Evolutionary conservation across 2,329 filamentous ascomycete species (phyloP).

Genomic region (Colletotrichum sojae): DNA sequence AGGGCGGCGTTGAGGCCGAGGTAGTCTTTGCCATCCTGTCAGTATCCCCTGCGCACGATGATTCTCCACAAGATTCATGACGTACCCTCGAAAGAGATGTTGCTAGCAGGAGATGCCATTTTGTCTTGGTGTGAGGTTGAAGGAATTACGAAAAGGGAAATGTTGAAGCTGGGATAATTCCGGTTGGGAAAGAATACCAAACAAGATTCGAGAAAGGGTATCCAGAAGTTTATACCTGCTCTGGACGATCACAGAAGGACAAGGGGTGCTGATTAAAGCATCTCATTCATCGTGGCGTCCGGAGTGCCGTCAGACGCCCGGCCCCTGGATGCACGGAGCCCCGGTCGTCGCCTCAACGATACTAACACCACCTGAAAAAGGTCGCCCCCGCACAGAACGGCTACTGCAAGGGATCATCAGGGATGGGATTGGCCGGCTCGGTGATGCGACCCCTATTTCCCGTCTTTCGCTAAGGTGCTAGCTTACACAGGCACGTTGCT

Average conservation of each 20-base stretch:
- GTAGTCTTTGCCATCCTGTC: constrained; percentile 58
- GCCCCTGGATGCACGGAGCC: constrained; percentile 29
- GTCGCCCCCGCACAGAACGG: not conserved
- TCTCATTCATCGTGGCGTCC: constrained; percentile 9
- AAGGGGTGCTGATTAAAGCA: not conserved
- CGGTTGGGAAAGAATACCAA: not conserved
- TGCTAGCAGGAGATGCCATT: constrained; percentile 37
- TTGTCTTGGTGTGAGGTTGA: not conserved
- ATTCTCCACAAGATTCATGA: constrained; percentile 61
- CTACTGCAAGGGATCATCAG: not conserved
- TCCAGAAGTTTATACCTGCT: constrained; percentile 4
- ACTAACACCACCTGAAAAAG: not conserved
- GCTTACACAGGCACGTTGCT: too few relatives aligned
- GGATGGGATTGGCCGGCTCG: not conserved
- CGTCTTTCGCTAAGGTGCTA: not conserved
- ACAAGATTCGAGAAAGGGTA: not conserved
- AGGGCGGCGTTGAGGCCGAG: constrained; percentile 63
- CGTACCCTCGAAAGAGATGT: constrained; percentile 56
- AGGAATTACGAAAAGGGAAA: not conserved
- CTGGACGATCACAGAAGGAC: not conserved
- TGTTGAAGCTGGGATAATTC: not conserved
- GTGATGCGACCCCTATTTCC: constrained; percentile 14
- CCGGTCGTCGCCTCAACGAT: constrained; percentile 22
- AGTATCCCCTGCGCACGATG: constrained; percentile 53
- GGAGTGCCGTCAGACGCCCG: constrained; percentile 37